Evolutionary conservation across 768 basidiomycete species (phyloP).

Genomic region (Termitomyces sp.): DNA sequence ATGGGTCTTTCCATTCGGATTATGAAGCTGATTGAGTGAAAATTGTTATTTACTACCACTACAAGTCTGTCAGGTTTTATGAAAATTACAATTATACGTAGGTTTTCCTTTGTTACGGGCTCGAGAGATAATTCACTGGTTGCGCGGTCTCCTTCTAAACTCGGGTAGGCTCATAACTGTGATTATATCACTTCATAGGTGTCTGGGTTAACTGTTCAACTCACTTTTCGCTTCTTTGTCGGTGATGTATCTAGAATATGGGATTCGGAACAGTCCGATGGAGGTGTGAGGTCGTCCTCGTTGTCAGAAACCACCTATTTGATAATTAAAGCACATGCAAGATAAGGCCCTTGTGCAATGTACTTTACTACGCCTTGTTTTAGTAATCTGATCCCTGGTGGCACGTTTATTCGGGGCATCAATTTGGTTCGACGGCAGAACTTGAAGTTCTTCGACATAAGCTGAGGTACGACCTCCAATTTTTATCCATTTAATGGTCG

Average conservation of each 20-base stretch:
- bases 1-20: no score
- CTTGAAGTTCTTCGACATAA: conserved; percentile 59
- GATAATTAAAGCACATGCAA: not conserved
- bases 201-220: not conserved
- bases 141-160: no score
- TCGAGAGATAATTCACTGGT: not conserved
- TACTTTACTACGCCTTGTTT: conserved; percentile 1
- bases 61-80: not conserved
- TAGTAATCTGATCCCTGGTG: not conserved
- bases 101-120: not conserved
- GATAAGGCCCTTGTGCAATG: not conserved
- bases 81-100: no score
- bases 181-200: not conserved
- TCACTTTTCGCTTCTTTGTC: not conserved
- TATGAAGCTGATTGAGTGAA: no score
- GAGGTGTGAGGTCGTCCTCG: conserved; percentile 16
- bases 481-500: conserved; percentile 68
- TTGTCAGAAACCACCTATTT: conserved; percentile 7
- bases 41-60: not conserved
- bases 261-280: conserved; percentile 14
- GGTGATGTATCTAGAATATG: not conserved
- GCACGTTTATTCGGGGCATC: conserved; percentile 1
- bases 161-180: not conserved
- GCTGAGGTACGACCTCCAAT: conserved; percentile 78
- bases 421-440: conserved; percentile 13